These are phyloP conservation scores for Ascosphaera acerosa DNA, from an alignment of 2,329 filamentous ascomycete species.

Conservation along the genomic window DNA sequence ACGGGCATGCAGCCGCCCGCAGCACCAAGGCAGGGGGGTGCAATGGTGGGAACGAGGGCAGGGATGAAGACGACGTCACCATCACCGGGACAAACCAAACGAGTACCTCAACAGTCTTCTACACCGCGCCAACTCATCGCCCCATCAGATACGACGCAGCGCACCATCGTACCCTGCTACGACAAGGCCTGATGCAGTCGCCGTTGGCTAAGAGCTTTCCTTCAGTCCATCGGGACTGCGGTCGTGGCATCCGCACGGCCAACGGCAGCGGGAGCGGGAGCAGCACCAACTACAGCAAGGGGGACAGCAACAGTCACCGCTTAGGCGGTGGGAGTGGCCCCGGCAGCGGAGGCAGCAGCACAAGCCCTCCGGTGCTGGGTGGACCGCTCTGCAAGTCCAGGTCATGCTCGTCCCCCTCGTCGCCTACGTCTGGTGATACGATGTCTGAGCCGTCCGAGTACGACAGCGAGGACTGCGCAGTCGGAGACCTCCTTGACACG, in stretches of 20 bases:
- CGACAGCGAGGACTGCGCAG: conserved; percentile 1
- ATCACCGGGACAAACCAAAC: background rate
- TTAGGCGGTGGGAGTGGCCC: too few species aligned
- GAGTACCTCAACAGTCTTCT: conserved; percentile 5
- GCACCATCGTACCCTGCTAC: background rate
- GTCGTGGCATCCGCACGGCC: too few species aligned
- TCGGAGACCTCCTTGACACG: too few species aligned
- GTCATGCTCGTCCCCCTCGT: conserved; percentile 9
- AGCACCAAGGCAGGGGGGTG: too few species aligned
- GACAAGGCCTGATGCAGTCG: conserved; percentile 9
- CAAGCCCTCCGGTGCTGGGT: too few species aligned
- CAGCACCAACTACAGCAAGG: too few species aligned
- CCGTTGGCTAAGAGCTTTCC: conserved; percentile 9
- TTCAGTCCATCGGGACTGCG: too few species aligned
- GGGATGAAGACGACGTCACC: background rate
- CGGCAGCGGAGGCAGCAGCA: too few species aligned
- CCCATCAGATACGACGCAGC: background rate
- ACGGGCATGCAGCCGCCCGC: too few species aligned
- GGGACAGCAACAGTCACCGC: too few species aligned
- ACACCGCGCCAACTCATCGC: background rate
- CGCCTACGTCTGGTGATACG: conserved; percentile 2
- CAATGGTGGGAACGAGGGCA: background rate
- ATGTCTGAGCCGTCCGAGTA: background rate
- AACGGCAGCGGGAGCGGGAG: too few species aligned
- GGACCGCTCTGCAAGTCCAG: conserved; percentile 16